These are phyloP conservation scores for Xylariales sp. DNA, from an alignment of 2,329 filamentous ascomycete genomes.

Conservation along the genomic window DNA sequence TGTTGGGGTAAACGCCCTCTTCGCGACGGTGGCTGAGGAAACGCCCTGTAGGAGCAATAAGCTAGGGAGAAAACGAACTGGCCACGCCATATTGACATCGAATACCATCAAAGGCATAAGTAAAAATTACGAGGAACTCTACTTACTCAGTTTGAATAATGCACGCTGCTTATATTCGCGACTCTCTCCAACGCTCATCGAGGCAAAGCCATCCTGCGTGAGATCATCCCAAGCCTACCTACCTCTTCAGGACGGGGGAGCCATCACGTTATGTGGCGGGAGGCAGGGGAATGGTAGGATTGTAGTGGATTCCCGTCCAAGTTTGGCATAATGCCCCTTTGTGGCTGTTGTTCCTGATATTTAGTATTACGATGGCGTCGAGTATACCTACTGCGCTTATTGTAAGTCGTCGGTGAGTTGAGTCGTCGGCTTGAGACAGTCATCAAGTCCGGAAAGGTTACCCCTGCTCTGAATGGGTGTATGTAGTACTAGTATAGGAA, in stretches of 20 bases:
- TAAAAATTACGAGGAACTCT: not conserved
- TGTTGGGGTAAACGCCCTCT: constrained; percentile 34
- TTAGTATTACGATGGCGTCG: no score
- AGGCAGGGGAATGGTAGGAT: constrained; percentile 14
- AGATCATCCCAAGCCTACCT: constrained; percentile 20
- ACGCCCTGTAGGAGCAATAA: constrained; percentile 27
- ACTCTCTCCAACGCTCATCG: not conserved
- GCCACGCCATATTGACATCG: constrained; percentile 26
- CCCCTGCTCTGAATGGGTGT: no score
- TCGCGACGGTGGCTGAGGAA: constrained; percentile 12
- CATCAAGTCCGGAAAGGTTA: no score
- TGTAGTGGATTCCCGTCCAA: constrained; percentile 10
- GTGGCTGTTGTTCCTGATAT: no score
- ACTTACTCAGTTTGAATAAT: constrained; percentile 8
- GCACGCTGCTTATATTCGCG: constrained; percentile 3
- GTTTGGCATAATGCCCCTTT: constrained; percentile 13
- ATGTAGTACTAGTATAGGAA: no score
- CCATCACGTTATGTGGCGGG: not conserved
- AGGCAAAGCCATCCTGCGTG: constrained; percentile 12
- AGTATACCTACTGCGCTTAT: no score
- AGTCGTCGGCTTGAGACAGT: no score
- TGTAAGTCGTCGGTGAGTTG: no score
- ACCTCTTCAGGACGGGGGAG: constrained; percentile 24
- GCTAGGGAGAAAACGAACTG: constrained; percentile 20
- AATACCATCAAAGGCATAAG: constrained; percentile 14